A percentile compares a stretch with the other conserved stretches of the same genome.
phyloP scores from a whole-genome alignment of 768 basidiomycete genomes.

The Collybia mongolica region DNA sequence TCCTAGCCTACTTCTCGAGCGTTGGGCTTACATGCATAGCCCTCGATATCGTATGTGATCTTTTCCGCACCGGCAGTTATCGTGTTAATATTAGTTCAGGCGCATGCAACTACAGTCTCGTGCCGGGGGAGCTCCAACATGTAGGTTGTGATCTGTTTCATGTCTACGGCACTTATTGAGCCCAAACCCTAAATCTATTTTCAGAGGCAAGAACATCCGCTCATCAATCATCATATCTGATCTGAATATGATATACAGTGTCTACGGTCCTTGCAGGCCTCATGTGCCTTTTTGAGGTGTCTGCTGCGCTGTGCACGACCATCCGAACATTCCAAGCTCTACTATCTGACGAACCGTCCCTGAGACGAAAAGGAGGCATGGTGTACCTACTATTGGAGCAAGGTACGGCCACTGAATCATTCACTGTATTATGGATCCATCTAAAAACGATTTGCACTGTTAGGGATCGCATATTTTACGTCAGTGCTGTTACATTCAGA shows the following conservation, averaged over 20 bases:
- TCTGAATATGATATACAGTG: no score
- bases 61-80: background rate
- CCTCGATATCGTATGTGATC: conserved; percentile 15
- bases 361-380: conserved; percentile 14
- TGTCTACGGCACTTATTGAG: no score
- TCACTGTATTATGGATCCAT: no score
- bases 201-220: no score
- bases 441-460: no score
- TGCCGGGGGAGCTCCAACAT: no score
- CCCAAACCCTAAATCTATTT: no score
- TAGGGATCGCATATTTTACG: background rate
- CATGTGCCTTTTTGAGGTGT: conserved; percentile 26
- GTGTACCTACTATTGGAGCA: conserved; percentile 24
- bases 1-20: conserved; percentile 9
- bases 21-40: conserved; percentile 16
- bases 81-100: no score
- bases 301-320: conserved; percentile 20
- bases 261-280: conserved; percentile 20
- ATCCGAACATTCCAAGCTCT: conserved; percentile 22
- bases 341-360: conserved; percentile 12
- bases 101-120: no score
- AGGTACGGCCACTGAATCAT: conserved; percentile 12
- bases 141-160: no score
- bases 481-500: conserved; percentile 2
- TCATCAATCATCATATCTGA: no score